phyloP scores from a whole-genome alignment of 805 yeast genomes.

The Suhomyces kilbournensis region DNA sequence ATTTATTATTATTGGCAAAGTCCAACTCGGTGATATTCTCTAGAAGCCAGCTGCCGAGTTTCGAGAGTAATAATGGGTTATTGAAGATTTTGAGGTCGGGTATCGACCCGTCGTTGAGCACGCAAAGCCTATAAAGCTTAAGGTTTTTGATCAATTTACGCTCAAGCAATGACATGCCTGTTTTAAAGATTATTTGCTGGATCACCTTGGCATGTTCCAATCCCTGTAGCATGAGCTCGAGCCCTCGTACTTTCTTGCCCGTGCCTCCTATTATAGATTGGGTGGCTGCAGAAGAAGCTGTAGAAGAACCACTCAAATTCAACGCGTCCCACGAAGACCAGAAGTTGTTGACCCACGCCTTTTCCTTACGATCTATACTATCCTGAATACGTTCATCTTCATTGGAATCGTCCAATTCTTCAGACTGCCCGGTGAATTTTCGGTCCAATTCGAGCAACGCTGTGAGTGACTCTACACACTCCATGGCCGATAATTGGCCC shows the following conservation, averaged over 20 bases:
- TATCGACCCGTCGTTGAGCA: constrained; percentile 71
- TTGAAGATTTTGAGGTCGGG: constrained; percentile 74
- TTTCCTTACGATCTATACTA: constrained; percentile 44
- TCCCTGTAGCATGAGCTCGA: constrained; percentile 63
- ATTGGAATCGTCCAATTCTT: constrained; percentile 17
- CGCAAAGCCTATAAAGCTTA: constrained; percentile 79
- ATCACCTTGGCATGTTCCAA: constrained; percentile 77
- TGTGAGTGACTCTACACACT: constrained; percentile 82
- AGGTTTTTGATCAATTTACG: constrained; percentile 76
- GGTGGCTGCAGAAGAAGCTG: constrained; percentile 11
- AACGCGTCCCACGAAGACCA: constrained; percentile 62
- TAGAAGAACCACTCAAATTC: constrained; percentile 22
- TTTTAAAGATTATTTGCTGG: constrained; percentile 79
- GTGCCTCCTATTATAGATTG: not conserved
- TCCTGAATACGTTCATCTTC: constrained; percentile 17
- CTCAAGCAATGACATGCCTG: constrained; percentile 88
- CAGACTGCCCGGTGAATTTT: constrained; percentile 14
- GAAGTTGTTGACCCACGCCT: constrained; percentile 70
- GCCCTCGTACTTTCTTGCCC: constrained; percentile 35
- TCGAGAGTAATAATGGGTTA: constrained; percentile 81
- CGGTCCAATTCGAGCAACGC: constrained; percentile 76
- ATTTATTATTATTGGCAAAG: constrained; percentile 27
- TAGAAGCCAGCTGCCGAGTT: constrained; percentile 86
- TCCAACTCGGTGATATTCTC: constrained; percentile 86
- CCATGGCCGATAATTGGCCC: constrained; percentile 87